Base-by-base conservation (phyloP, 106 monocot genomes). In the Narthecium ossifragum region DNA sequence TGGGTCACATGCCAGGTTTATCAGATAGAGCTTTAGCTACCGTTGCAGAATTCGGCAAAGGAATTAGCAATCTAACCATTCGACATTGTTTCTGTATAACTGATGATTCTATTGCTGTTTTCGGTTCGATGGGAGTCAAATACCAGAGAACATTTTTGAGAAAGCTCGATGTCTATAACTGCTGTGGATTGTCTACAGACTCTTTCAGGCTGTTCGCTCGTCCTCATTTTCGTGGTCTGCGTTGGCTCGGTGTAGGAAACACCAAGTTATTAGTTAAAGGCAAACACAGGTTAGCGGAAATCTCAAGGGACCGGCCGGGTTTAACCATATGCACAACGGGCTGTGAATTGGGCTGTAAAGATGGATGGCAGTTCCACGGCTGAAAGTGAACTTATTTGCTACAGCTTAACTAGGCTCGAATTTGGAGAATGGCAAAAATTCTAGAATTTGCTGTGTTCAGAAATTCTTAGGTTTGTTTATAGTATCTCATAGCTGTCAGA, bases 291-390 rank as follows among this genome's bases (percentile, higher is more conserved):
- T n/a, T 70, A 10, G 1, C 20, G 10, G 68, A 71, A 55, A 63
- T 83, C 26, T 63, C 59, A 34, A 46, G 5, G 2, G 68, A 62
- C 20, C 60, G 70, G 34, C 73, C 80, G 18, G 63, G 71, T 34
- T 13, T 86, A 13, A 67, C 24, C 14, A 53, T 80, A 26, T 94
- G 89, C 41, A 1, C 37, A 15, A 67, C 41, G 73, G 88, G 77
- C 7, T 93, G 93, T 64, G 83, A 89, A 46, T 82, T 93, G 69
- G 85, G 77, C 31, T 93, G 93, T 65, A 78, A 67, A 54, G 65
- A 80, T 70, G 74, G 76, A 31, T 89, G 85, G 77, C 73, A 60
- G 28, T 59, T 33, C 55, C 77, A 82, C 70, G 53, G 63, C 43
- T 43, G 14, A 18, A 43, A 43, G 2, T 43, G 18, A 13, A 43